Conservation (phyloP, 2,329 filamentous ascomycete genomes). For the Botrytis galanthina region DNA sequence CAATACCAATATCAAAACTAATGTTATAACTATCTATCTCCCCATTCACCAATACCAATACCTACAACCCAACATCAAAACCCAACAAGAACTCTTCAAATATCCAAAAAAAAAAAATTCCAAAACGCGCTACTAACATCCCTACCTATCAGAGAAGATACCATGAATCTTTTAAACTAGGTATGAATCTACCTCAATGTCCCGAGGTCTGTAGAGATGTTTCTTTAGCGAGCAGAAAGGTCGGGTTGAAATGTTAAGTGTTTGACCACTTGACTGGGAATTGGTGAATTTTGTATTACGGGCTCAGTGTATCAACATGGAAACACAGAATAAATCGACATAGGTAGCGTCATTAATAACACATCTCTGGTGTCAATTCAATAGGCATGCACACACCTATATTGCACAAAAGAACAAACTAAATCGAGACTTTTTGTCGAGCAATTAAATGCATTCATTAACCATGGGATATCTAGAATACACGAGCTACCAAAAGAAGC, state of each 20-base stretch:
- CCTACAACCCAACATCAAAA: no score
- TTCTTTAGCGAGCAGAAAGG: neutral
- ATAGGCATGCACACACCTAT: neutral
- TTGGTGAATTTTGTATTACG: neutral
- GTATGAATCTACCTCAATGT: neutral
- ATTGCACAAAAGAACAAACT: neutral
- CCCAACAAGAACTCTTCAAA: no score
- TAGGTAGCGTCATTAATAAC: no score
- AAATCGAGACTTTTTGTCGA: neutral
- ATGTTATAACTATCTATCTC: no score
- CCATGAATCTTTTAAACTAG: no score
- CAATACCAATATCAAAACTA: no score
- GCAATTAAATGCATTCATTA: constrained; percentile 14
- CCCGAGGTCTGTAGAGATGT: neutral
- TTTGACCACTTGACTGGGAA: neutral
- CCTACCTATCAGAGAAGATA: neutral
- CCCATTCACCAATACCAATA: no score
- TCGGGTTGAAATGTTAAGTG: no score
- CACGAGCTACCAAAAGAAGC: constrained; percentile 31
- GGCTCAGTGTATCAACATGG: neutral
- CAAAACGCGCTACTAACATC: neutral
- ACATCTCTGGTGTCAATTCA: neutral
- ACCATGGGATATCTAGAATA: constrained; percentile 31
- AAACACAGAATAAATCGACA: neutral
- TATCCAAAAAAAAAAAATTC: neutral